Percentiles rank a stretch among this genome's conserved stretches.
Evolutionary conservation across 345 rosid species (phyloP).

Genomic region (Euphorbia pulcherrima): DNA sequence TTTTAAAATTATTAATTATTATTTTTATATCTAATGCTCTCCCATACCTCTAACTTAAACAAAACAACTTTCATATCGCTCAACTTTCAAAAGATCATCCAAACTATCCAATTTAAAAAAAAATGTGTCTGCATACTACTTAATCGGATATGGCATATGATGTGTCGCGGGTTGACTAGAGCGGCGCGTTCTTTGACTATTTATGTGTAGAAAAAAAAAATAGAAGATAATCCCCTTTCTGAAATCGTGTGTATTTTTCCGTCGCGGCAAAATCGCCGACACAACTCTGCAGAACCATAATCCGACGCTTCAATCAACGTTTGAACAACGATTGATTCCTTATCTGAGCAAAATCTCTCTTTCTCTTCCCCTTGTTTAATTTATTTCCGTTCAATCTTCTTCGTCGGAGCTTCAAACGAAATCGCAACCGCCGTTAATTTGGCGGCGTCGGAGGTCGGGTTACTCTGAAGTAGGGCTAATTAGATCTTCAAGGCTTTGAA

Average conservation of each 20-base stretch:
- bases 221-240: slow-evolving; percentile 15
- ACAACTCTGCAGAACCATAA: slow-evolving; percentile 43
- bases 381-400: slow-evolving; percentile 14
- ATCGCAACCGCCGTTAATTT: slow-evolving; percentile 33
- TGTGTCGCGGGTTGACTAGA: too few species aligned
- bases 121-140: too few species aligned
- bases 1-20: too few species aligned
- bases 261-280: slow-evolving; percentile 43
- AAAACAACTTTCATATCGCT: too few species aligned
- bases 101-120: too few species aligned
- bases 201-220: too few species aligned
- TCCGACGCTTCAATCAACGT: slow-evolving; percentile 39
- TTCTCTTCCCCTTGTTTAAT: slow-evolving; percentile 14
- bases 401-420: slow-evolving; percentile 16
- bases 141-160: too few species aligned
- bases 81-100: too few species aligned
- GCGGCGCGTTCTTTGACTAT: too few species aligned
- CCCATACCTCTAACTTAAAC: too few species aligned
- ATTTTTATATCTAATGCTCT: too few species aligned
- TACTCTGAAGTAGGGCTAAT: slow-evolving; percentile 34
- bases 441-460: slow-evolving; percentile 36
- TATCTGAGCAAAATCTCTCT: slow-evolving; percentile 20
- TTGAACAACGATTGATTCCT: slow-evolving; percentile 34
- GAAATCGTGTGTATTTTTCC: slow-evolving; percentile 27
- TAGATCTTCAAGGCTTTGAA: too few species aligned